These are phyloP conservation scores for Clarireedia paspali DNA, from an alignment of 2,329 filamentous ascomycete genomes.

Conservation along the genomic window DNA sequence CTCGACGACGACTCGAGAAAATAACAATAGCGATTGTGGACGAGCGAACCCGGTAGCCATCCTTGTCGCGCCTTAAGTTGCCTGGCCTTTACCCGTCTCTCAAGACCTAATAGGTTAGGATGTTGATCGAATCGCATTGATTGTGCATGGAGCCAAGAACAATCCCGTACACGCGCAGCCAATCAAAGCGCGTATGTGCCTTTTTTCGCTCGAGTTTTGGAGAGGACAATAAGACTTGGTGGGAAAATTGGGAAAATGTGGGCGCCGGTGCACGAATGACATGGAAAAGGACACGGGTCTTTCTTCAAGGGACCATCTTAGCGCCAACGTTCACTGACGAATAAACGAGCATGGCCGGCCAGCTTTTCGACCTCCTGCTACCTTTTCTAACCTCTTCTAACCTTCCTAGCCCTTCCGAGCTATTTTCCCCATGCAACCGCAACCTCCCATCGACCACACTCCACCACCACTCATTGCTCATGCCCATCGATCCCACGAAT, in stretches of 20 bases:
- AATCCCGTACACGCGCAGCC: not conserved
- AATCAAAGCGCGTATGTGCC: slow-evolving; percentile 6
- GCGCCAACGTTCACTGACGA: no score
- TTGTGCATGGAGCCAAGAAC: slow-evolving; percentile 5
- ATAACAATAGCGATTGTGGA: no score
- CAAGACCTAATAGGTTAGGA: not conserved
- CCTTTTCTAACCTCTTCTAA: no score
- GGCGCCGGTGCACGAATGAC: not conserved
- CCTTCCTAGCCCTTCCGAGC: no score
- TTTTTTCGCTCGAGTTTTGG: not conserved
- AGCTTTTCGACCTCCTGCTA: no score
- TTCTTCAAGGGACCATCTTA: no score
- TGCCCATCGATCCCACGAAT: not conserved
- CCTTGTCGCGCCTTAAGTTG: not conserved
- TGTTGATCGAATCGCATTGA: slow-evolving; percentile 1
- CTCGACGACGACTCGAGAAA: no score
- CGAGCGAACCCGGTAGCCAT: not conserved
- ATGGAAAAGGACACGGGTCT: not conserved
- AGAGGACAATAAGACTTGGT: not conserved
- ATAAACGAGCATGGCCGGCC: no score
- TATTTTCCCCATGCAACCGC: no score
- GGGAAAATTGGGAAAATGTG: not conserved
- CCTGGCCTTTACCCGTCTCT: not conserved
- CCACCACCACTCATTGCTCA: no score
- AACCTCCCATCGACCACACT: no score